Base-by-base conservation (phyloP, 2,329 filamentous ascomycete genomes). In the Fusarium continuum region DNA sequence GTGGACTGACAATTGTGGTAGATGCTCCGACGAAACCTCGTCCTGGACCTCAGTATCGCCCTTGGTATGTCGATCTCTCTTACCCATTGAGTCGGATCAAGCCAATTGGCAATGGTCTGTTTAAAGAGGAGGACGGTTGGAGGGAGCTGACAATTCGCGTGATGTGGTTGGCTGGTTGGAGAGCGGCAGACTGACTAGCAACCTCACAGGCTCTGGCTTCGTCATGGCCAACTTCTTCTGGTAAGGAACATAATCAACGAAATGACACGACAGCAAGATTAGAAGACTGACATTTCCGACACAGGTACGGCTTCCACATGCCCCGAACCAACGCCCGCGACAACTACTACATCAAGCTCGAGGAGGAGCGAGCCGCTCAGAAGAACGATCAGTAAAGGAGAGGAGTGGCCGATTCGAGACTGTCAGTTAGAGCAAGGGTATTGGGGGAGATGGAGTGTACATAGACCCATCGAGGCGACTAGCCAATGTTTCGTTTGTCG, bases 251-350 rank as follows among this genome's bases (percentile, higher is more conserved):
- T 41, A 9, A 13, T 23, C 22, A 14, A 47, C 9, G 34, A 20
- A 28, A 20, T 23, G 39, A 26, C 13, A 52, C 34, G 38, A 51
- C 10, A 17, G 10, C 25, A 19, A 22, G 17, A 29, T 17, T 17
- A 29, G 23, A 32, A 36, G 28, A 54, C 61, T 71, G 26, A 70
- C 43, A 20, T 19, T 11, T 51, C 29, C 11, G 11, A 53, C 13
- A 64, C 65, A 87, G 85, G 85, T 85, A 87, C 80, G 85, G 85
- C 75, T 88, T 74, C 79, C 85, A 88, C 79, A 77, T 86, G 72
- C 85, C 85, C 68, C 84, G 85, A 75, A 86, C 83, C 72, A 75
- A 81, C 72, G 80, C 79, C 65, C 85, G 85, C 73, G 85, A 88
- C 77, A 77, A 77, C 75, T 82, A 80, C 82, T 87, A 87, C 80